Evolutionary conservation across 331 rosid genomes (phyloP), one percentile per base, ranked within the genome.

Genomic region (Saraca asoca): DNA sequence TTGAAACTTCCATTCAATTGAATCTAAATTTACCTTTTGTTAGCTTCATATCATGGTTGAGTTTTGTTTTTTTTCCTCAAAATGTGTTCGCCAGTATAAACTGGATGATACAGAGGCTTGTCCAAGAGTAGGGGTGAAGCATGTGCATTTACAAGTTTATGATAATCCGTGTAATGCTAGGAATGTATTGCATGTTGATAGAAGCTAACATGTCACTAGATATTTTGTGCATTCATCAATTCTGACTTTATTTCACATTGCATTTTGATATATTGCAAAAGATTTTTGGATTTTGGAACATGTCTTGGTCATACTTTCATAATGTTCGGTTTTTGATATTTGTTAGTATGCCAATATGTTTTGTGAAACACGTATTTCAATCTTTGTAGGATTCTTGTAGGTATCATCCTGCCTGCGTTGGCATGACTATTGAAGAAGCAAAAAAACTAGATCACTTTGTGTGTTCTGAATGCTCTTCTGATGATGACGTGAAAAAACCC

Each of bases 341-440:
- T 67, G 41, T 38, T 33, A 56, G 14, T 57, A 10, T n/a, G 17
- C 56, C 51, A 37, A 29, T 51, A 46, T 37, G 39, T 68, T 60
- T 62, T 57, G 34, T 70, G 51, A 14, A 58, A 62, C 61, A 8
- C 66, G 44, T 17, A 18, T 70, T 14, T 65, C 73, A 73, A 64
- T 69, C 70, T 71, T 24, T 64, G 42, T 69, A 65, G 58, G 68
- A 58, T 70, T 65, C 45, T 67, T 78, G 62, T 66, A 92, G 98
- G 98, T 92, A 87, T 69, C 98, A 92, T 85, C 98, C 96, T 53
- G 91, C 98, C 53, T 92, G 98, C 24, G 94, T 92, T 81, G 90
- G 79, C 71, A 89, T 87, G 89, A 89, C 94, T 35, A 85, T 78
- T 18, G 91, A 89, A 58, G 94, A 85, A 56, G 98, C 98, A 2